These are phyloP conservation scores for Solanum rostratum DNA, from an alignment of 257 asterid genomes.

Conservation along the genomic window DNA sequence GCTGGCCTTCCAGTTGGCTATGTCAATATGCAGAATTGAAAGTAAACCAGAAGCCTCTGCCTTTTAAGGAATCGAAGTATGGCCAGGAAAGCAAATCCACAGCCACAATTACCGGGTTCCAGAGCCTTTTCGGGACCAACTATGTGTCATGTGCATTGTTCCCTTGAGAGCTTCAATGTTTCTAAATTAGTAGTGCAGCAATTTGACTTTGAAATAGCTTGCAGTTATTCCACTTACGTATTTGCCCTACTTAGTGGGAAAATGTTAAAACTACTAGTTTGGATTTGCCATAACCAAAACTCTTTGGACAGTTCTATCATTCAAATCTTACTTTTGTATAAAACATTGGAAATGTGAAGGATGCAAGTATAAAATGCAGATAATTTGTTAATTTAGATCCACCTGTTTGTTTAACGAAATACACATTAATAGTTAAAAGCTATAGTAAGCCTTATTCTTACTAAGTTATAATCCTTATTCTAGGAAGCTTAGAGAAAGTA, in stretches of 20 bases:
- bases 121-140: slow-evolving; percentile 66
- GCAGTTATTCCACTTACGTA: neutral
- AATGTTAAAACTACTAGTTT: neutral
- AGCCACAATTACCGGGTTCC: slow-evolving; percentile 93
- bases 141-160: slow-evolving; percentile 35
- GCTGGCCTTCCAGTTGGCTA: neutral
- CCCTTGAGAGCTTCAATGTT: neutral
- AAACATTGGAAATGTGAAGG: neutral
- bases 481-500: neutral
- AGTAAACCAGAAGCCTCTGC: neutral
- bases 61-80: slow-evolving; percentile 56
- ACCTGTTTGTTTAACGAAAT: neutral
- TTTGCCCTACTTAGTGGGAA: neutral
- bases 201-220: neutral
- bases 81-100: slow-evolving; percentile 92
- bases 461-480: neutral
- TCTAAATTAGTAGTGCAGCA: neutral
- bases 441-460: neutral
- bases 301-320: neutral
- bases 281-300: neutral
- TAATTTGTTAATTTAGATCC: neutral
- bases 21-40: neutral
- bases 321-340: neutral
- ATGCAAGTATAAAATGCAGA: neutral
- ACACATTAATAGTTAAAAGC: neutral